A percentile compares a stretch with the other conserved stretches of the same genome.
These are phyloP conservation scores for Ananas comosus DNA, from an alignment of 176 grass and related monocot species.

Conservation along the genomic window DNA sequence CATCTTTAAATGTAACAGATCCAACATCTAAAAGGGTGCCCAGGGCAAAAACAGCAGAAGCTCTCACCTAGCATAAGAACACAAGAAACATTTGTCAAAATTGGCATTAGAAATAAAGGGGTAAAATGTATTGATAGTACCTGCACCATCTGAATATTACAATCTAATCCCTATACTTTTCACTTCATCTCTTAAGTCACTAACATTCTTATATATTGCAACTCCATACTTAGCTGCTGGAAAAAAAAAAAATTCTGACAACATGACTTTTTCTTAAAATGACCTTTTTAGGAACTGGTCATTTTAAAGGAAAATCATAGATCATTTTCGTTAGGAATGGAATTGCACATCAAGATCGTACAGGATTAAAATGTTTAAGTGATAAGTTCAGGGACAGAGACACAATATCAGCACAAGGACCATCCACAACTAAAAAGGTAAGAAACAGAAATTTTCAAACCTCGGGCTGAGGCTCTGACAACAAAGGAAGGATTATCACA, in stretches of 20 bases:
- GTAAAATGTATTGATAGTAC: background rate
- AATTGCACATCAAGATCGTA: no score
- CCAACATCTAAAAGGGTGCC: conserved; percentile 77
- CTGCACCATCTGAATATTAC: no score
- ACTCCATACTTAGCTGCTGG: no score
- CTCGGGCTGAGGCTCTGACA: conserved; percentile 85
- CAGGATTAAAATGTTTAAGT: background rate
- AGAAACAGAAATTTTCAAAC: conserved; percentile 27
- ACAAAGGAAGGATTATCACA: conserved; percentile 42
- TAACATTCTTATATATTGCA: no score
- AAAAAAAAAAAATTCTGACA: background rate
- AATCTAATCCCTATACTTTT: no score
- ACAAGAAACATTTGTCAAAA: conserved; percentile 19
- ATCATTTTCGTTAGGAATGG: no score
- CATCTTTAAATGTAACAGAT: conserved; percentile 39
- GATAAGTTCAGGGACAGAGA: no score
- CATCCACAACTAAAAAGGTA: background rate
- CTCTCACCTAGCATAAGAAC: conserved; percentile 74
- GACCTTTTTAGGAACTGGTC: no score
- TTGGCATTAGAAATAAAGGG: background rate
- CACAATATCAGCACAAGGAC: no score
- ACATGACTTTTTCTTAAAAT: background rate
- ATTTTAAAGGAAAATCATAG: no score
- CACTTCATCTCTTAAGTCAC: no score
- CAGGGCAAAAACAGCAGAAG: conserved; percentile 89